A percentile compares a stretch with the other conserved stretches of the same genome.
Evolutionary conservation across 129 eudicot species (phyloP).

Genomic region (Saussurea involucrata): DNA sequence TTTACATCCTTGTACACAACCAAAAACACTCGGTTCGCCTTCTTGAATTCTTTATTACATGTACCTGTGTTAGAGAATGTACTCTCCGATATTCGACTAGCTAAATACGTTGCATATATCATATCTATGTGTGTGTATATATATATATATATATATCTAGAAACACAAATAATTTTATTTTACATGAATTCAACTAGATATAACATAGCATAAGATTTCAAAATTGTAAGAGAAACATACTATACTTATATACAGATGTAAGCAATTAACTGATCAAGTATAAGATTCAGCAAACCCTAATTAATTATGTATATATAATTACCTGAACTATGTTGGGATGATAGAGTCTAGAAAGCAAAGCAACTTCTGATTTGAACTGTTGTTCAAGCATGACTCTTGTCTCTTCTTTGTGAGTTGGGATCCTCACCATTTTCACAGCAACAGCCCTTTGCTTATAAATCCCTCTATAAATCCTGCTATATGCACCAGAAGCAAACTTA

Average conservation of each 20-base stretch:
- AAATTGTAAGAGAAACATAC: background rate
- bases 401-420: constrained; percentile 91
- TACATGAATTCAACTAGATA: background rate
- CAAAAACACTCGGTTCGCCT: background rate
- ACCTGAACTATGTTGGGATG: constrained; percentile 99
- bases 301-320: background rate
- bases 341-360: constrained; percentile 82
- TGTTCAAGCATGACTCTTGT: constrained; percentile 72
- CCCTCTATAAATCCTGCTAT: constrained; percentile 91
- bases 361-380: constrained; percentile 89
- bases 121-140: no score
- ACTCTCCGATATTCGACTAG: background rate
- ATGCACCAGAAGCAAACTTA: constrained; percentile 98
- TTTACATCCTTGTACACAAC: background rate
- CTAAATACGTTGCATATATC: background rate
- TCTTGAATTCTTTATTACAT: background rate
- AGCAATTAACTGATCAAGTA: background rate
- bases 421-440: constrained; percentile 95
- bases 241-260: background rate
- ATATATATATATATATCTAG: background rate
- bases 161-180: background rate
- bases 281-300: background rate
- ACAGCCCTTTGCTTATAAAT: constrained; percentile 96
- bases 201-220: background rate
- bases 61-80: background rate